phyloP scores from a whole-genome alignment of 208 protist genomes.

The Leishmania braziliensis region DNA sequence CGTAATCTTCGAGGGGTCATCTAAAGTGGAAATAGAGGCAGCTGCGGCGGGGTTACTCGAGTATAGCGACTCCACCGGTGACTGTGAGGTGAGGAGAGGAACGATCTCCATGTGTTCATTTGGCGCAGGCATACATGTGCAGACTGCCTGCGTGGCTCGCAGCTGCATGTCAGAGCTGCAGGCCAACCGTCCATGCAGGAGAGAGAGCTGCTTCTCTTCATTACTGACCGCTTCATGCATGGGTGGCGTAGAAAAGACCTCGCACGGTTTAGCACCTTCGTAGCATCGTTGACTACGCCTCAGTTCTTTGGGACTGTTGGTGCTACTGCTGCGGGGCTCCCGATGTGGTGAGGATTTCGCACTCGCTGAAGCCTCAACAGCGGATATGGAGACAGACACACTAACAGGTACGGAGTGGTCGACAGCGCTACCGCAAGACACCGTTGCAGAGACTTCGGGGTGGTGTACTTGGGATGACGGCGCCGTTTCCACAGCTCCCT shows the following conservation, averaged over 20 bases:
- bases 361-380: neutral
- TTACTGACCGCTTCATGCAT: conserved; percentile 1
- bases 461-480: neutral
- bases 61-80: conserved; percentile 10
- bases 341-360: neutral
- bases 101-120: conserved; percentile 10
- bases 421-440: neutral
- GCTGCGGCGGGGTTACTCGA: neutral
- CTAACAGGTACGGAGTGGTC: neutral
- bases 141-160: neutral
- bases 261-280: neutral
- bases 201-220: conserved; percentile 7
- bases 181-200: conserved; percentile 4
- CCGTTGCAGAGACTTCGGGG: neutral
- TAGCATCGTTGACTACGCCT: too few species aligned
- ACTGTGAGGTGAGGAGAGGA: conserved; percentile 8
- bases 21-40: neutral
- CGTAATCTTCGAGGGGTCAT: neutral
- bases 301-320: neutral
- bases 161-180: neutral
- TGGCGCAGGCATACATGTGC: conserved; percentile 3
- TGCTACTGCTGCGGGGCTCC: neutral
- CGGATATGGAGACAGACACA: neutral
- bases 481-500: neutral
- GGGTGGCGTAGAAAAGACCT: neutral